These are phyloP conservation scores for Brasilioporus rufonigricans DNA, from an alignment of 768 basidiomycete species.

Conservation along the genomic window DNA sequence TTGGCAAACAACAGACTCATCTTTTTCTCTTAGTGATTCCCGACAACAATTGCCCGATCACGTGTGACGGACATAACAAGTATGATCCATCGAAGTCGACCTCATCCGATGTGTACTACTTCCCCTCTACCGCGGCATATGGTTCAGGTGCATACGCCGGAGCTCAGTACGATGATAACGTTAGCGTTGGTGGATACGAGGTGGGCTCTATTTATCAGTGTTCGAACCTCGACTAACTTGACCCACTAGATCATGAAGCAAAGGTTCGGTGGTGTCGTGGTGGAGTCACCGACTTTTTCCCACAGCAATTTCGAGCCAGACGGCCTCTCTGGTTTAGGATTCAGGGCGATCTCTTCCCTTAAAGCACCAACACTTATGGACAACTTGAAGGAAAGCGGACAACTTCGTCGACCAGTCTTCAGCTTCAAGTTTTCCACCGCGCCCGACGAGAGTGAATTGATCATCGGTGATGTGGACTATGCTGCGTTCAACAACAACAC, in stretches of 20 bases:
- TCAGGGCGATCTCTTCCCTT: conserved; percentile 37
- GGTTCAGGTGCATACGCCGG: conserved; percentile 39
- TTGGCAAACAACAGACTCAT: neutral
- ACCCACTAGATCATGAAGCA: conserved; percentile 32
- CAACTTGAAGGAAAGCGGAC: conserved; percentile 36
- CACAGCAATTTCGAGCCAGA: conserved; percentile 13
- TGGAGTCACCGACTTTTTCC: neutral
- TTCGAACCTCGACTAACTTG: neutral
- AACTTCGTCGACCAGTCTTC: conserved; percentile 29
- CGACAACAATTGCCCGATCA: conserved; percentile 11
- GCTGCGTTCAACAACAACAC: conserved; percentile 46
- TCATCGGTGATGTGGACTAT: conserved; percentile 37
- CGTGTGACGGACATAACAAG: conserved; percentile 27
- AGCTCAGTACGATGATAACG: conserved; percentile 34
- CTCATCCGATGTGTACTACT: conserved; percentile 17
- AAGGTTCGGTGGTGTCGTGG: conserved; percentile 18
- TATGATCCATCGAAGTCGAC: conserved; percentile 27
- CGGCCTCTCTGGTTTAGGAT: conserved; percentile 41
- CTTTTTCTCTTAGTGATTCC: conserved; percentile 32
- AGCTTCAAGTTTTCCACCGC: conserved; percentile 43
- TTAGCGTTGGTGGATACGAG: conserved; percentile 33
- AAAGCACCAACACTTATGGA: conserved; percentile 37
- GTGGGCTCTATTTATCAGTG: conserved; percentile 15
- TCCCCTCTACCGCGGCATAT: conserved; percentile 32
- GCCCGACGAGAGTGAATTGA: conserved; percentile 15